These are phyloP conservation scores for Isabelozyma gotoi DNA, from an alignment of 805 yeast genomes.

Conservation along the genomic window DNA sequence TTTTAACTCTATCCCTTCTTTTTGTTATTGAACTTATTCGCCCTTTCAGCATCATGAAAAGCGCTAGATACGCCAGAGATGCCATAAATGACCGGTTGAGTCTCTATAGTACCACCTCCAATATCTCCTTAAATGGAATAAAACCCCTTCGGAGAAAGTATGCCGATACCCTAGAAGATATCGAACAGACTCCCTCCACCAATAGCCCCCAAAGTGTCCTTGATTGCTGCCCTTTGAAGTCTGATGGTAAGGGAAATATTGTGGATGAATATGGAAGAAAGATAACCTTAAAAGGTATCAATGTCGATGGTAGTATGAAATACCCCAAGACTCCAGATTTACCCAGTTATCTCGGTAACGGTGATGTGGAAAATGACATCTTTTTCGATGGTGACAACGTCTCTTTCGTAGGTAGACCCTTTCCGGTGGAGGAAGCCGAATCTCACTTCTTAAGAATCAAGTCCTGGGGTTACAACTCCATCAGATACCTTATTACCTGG, in stretches of 20 bases:
- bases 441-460: slow-evolving; percentile 69
- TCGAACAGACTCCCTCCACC: slow-evolving; percentile 8
- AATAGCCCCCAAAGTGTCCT: slow-evolving; percentile 9
- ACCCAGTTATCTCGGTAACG: slow-evolving; percentile 40
- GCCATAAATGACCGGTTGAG: slow-evolving; percentile 31
- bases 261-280: slow-evolving; percentile 55
- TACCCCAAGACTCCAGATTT: slow-evolving; percentile 59
- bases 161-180: slow-evolving; percentile 14
- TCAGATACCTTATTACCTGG: slow-evolving; percentile 82
- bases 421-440: slow-evolving; percentile 70
- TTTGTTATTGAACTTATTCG: neutral
- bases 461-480: slow-evolving; percentile 77
- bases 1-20: neutral
- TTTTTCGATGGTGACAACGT: slow-evolving; percentile 73
- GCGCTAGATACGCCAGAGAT: slow-evolving; percentile 25
- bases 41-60: slow-evolving; percentile 9
- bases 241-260: slow-evolving; percentile 52
- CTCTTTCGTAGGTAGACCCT: slow-evolving; percentile 82
- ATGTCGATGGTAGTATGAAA: slow-evolving; percentile 74
- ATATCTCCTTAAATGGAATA: slow-evolving; percentile 24
- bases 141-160: slow-evolving; percentile 24
- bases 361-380: slow-evolving; percentile 34
- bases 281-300: slow-evolving; percentile 75
- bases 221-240: slow-evolving; percentile 19
- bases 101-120: slow-evolving; percentile 26